These are phyloP conservation scores for Macadamia tetraphylla DNA, from an alignment of 164 flowering plant genomes.

Conservation along the genomic window DNA sequence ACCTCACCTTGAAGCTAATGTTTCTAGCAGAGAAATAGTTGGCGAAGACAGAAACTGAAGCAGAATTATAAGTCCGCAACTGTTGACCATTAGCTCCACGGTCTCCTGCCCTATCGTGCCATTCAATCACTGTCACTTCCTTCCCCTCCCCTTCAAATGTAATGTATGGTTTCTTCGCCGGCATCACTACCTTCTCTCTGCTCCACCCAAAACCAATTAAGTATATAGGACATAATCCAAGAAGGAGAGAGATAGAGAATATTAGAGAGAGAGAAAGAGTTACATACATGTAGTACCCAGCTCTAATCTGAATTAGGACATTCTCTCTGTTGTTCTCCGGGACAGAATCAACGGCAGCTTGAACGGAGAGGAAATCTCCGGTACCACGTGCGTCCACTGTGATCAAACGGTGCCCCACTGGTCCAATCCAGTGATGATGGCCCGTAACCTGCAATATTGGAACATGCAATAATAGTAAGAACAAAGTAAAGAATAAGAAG, in stretches of 20 bases:
- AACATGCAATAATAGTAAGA: slow-evolving; percentile 1
- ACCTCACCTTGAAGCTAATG: slow-evolving; percentile 84
- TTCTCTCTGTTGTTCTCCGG: slow-evolving; percentile 48
- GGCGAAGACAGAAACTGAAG: slow-evolving; percentile 80
- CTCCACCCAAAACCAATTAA: not conserved
- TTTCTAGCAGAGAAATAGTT: slow-evolving; percentile 77
- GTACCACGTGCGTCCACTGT: slow-evolving; percentile 51
- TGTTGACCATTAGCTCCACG: slow-evolving; percentile 76
- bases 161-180: slow-evolving; percentile 72
- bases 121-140: slow-evolving; percentile 69
- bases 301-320: slow-evolving; percentile 48
- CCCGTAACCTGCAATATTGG: not conserved
- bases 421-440: slow-evolving; percentile 58
- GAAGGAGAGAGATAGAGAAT: not conserved
- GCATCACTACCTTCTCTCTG: slow-evolving; percentile 93
- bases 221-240: not conserved
- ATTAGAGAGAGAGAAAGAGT: not conserved
- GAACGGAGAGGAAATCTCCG: slow-evolving; percentile 67
- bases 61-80: slow-evolving; percentile 78
- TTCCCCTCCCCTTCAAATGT: slow-evolving; percentile 84
- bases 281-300: slow-evolving; percentile 71
- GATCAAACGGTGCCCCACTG: slow-evolving; percentile 50
- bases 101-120: slow-evolving; percentile 89
- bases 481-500: not conserved
- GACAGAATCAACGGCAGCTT: slow-evolving; percentile 70